Evolutionary conservation across 2,329 filamentous ascomycete species (phyloP), one percentile per base, ranked within the genome.

Genomic region (Atkinsonella texensis): DNA sequence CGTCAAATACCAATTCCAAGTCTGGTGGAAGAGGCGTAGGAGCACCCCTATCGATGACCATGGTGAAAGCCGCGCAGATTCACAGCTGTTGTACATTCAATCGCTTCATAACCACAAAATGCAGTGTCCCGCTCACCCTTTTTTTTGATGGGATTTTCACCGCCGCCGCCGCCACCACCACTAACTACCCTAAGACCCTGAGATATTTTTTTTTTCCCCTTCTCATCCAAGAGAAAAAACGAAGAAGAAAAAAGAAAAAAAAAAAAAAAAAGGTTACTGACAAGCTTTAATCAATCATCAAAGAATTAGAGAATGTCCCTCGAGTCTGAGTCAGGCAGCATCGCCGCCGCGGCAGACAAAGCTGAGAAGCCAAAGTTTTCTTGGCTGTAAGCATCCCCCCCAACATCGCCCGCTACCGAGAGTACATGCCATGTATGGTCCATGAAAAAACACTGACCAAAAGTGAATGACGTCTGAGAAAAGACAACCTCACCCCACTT

Each of bases 401-500:
- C 28, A 28, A 28, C 28, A 28, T 28, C 28, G 28, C 28, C 28
- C 28, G 28, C 28, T 28, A 28, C 28, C 28, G 28, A 13, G 11
- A 23, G 4, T 15, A 15, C 43, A 20, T 4, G 13, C 28, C 6
- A 3, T 17, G 5, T 13, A 12, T 41, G 35, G 28, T 48, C 20
- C 20, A 28, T 18, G 33, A 12, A 12, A 15, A 40, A 32, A 4
- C 15, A 32, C 48, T 50, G 40, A 50, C 41, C 41, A 13, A 44
- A 42, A 28, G n/a, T 28, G 8, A 33, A 17, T 17, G 13, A 1
- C 6, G 4, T 23, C 10, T 23, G 2, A 17, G 18, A 32, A 28
- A 49, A 50, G 77, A 1, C 65, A 79, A 46, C 74, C 77, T 1
- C 78, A 81, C 56, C 71, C 76, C 0, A 69, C 71, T 9, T 80